Base-by-base conservation (phyloP, 495 filamentous ascomycete genomes). In the Hypoxylon rickii region DNA sequence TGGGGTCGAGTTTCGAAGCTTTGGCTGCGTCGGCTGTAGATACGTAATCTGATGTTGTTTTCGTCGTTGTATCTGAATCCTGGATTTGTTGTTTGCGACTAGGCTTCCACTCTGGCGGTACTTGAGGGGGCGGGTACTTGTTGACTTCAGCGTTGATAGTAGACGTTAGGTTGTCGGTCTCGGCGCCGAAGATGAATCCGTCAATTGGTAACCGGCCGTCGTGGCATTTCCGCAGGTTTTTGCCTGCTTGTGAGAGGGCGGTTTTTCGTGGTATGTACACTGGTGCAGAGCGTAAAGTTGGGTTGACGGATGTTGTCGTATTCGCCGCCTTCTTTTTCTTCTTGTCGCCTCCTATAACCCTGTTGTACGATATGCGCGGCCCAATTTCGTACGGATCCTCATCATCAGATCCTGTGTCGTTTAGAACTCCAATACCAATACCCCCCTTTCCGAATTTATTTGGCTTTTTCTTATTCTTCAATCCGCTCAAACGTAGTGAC, bases 371-470 rank as follows among this genome's bases (percentile, higher is more conserved):
- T 66, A 96, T 92, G 64, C 85, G 85, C 6, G 94, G 94, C 0
- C 94, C 92, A 16, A 97, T 82, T 38, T 89, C 89, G 72, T 97
- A 97, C 0, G 89, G 89, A 64, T 97, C 95, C 65, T 97, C 94
- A 48, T 97, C 92, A 62, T 97, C 94, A n/a, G 94, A 97, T 2
- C 91, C 93, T 13, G 86, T 96, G 54, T 97, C 94, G 64, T 97
- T 98, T 44, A 98, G 70, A 16, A 97, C 76, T 2, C 94, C 94
- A 11, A 95, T 87, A 0, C 94, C 94, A 40, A 98, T 90, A 0
- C 86, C 89, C 40, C 86, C 82, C 21, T 81, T 80, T 5, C 62
- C 70, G 13, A 67, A 63, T 56, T 79, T 68, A 44, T 74, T 80
- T 32, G 82, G 81, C 11, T 78, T 75, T 44, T 78, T 78, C 22